These are phyloP conservation scores for Setaria italica DNA, from an alignment of 202 grass and related monocot species.

Conservation along the genomic window DNA sequence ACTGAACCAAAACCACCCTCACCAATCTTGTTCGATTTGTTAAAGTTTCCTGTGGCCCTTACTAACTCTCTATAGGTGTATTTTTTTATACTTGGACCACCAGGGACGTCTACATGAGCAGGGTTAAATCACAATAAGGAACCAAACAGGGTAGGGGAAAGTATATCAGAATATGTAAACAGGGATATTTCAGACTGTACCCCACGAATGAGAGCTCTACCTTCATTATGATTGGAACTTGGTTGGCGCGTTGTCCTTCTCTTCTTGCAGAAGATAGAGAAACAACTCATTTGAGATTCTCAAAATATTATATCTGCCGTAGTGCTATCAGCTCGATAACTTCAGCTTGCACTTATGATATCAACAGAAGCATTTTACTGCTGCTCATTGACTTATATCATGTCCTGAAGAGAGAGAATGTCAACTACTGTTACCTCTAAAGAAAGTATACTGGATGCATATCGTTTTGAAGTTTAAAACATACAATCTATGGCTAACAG, in stretches of 20 bases:
- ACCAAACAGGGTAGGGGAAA: constrained; percentile 20
- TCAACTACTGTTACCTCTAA: not conserved
- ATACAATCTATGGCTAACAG: not conserved
- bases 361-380: constrained; percentile 27
- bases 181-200: constrained; percentile 32
- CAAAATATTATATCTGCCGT: not conserved
- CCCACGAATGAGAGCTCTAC: constrained; percentile 44
- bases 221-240: constrained; percentile 62
- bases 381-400: constrained; percentile 10
- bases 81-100: constrained; percentile 50
- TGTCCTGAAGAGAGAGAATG: constrained; percentile 52
- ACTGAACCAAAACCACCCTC: constrained; percentile 93
- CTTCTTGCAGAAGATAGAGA: constrained; percentile 44
- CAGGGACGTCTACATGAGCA: constrained; percentile 52
- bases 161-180: not conserved
- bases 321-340: constrained; percentile 5
- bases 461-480: constrained; percentile 33
- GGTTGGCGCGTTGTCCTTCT: constrained; percentile 37
- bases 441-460: constrained; percentile 17
- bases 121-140: constrained; percentile 19
- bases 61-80: constrained; percentile 74
- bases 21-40: constrained; percentile 72
- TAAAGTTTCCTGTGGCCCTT: constrained; percentile 75
- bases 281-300: constrained; percentile 59
- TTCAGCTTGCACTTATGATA: constrained; percentile 38